These are phyloP conservation scores for Alternaria metachromatica DNA, from an alignment of 2,329 filamentous ascomycete genomes.

Conservation along the genomic window DNA sequence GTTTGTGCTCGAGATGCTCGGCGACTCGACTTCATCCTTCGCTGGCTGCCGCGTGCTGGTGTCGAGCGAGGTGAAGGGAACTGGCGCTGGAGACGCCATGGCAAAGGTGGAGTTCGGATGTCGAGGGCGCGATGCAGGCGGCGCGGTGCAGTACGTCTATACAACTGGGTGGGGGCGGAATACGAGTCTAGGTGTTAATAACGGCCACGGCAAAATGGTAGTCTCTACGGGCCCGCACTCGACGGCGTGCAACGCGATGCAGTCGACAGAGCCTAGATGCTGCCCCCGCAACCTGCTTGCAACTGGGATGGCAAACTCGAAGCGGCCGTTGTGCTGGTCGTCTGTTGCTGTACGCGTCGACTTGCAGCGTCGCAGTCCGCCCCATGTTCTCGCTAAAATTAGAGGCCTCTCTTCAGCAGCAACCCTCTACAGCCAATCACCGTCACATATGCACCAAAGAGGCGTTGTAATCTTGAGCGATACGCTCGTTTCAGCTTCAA, in stretches of 20 bases:
- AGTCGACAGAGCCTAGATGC: constrained; percentile 21
- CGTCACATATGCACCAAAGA: constrained; percentile 18
- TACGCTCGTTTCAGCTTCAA: constrained; percentile 34
- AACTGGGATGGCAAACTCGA: constrained; percentile 18
- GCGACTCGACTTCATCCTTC: constrained; percentile 54
- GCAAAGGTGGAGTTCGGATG: constrained; percentile 28
- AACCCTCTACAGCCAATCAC: constrained; percentile 22
- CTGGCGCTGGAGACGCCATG: constrained; percentile 46
- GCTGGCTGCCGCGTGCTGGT: constrained; percentile 40
- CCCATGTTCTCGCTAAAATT: constrained; percentile 26
- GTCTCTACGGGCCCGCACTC: constrained; percentile 37
- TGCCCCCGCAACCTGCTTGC: constrained; percentile 19
- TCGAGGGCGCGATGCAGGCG: constrained; percentile 36
- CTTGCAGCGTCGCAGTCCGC: constrained; percentile 16
- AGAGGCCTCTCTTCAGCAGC: constrained; percentile 17
- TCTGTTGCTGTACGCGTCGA: constrained; percentile 19
- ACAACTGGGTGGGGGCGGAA: constrained; percentile 42
- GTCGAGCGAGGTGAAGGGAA: constrained; percentile 53
- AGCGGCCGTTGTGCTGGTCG: constrained; percentile 17
- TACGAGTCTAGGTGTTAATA: constrained; percentile 39
- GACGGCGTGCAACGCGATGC: constrained; percentile 31
- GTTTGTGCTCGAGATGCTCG: constrained; percentile 58
- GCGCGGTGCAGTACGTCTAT: constrained; percentile 36
- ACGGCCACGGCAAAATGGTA: constrained; percentile 40
- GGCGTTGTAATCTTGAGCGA: constrained; percentile 27